Evolutionary conservation across 2,329 filamentous ascomycete species (phyloP).

Genomic region (Xylariales sp.): DNA sequence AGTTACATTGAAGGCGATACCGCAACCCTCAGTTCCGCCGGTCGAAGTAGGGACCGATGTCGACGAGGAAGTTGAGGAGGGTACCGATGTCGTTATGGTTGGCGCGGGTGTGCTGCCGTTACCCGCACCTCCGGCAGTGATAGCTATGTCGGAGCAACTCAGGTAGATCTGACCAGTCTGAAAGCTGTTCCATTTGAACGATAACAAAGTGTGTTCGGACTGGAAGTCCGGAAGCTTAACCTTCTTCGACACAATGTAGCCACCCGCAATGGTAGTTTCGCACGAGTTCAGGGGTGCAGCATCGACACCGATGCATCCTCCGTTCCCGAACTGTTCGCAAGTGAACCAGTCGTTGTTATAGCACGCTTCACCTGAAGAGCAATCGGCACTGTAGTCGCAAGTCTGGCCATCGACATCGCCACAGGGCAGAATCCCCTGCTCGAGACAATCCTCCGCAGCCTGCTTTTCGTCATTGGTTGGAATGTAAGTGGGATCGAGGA

Average conservation of each 20-base stretch:
- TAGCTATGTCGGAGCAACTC: conserved; percentile 48
- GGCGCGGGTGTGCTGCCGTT: conserved; percentile 49
- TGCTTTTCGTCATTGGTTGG: conserved; percentile 49
- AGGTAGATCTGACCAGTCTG: conserved; percentile 51
- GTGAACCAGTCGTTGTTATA: conserved; percentile 52
- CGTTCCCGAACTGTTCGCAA: conserved; percentile 39
- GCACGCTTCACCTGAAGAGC: conserved; percentile 36
- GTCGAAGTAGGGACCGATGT: conserved; percentile 10
- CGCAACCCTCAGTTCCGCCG: conserved; percentile 19
- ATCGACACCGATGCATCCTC: conserved; percentile 42
- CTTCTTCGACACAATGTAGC: conserved; percentile 48
- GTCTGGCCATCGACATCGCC: conserved; percentile 44
- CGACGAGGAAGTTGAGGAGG: conserved; percentile 29
- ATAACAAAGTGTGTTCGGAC: conserved; percentile 46
- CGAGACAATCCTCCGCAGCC: conserved; percentile 48
- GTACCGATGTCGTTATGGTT: conserved; percentile 40
- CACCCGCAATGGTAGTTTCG: conserved; percentile 46
- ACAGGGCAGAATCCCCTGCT: conserved; percentile 41
- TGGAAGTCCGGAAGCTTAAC: conserved; percentile 44
- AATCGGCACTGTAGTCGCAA: conserved; percentile 46
- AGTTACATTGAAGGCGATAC: conserved; percentile 32
- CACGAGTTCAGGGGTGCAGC: conserved; percentile 38
- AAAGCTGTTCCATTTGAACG: conserved; percentile 50
- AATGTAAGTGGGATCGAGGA: conserved; percentile 40
- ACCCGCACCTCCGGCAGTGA: conserved; percentile 17